Evolutionary conservation across 371 early-diverging fungal genomes (phyloP).

Genomic region (Mucor mucedo): DNA sequence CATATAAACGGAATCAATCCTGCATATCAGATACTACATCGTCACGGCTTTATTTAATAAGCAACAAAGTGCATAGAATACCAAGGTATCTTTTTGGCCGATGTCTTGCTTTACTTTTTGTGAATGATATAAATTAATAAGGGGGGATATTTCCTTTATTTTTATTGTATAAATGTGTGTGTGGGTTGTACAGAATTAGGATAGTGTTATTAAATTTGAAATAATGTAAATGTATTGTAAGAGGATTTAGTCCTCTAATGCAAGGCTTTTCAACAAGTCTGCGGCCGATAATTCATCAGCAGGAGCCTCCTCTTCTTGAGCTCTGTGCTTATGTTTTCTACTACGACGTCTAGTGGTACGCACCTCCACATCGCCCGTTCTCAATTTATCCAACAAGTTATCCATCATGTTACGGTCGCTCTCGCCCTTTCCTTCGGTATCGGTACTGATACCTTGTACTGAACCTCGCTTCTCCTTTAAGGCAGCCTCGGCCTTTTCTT

Average conservation of each 20-base stretch:
- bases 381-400: constrained; percentile 35
- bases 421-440: constrained; percentile 26
- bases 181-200: neutral
- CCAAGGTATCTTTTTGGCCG: no score
- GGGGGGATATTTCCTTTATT: no score
- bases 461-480: constrained; percentile 25
- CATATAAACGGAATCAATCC: no score
- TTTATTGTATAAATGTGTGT: neutral
- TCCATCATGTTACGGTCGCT: constrained; percentile 41
- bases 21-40: no score
- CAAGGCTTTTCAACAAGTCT: constrained; percentile 26
- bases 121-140: no score
- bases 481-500: constrained; percentile 34
- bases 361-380: constrained; percentile 36
- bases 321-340: constrained; percentile 12
- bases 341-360: constrained; percentile 28
- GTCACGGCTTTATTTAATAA: no score
- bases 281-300: constrained; percentile 20
- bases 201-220: neutral
- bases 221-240: neutral
- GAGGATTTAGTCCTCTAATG: constrained; percentile 12
- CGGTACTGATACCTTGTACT: constrained; percentile 29
- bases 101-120: no score
- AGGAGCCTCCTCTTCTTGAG: neutral
- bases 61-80: no score